Base-by-base conservation (phyloP, 2,329 filamentous ascomycete species). In the Ophiocordyceps sinensis region DNA sequence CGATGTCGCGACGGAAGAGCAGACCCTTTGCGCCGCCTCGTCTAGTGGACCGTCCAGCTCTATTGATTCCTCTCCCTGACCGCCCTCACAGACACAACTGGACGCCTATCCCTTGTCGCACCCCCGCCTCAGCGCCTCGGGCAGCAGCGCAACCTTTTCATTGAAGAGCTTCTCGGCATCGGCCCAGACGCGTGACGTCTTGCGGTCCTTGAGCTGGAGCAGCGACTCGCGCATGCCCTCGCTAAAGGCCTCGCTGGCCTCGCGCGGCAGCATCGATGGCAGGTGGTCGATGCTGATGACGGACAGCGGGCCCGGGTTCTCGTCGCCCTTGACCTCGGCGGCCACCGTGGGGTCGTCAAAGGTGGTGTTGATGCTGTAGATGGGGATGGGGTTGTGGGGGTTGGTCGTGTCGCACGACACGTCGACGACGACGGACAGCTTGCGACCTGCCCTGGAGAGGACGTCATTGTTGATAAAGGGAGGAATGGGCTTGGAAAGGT, bases 231-330 rank as follows among this genome's bases (percentile, higher is more conserved):
- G 67, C 49, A 95, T 67, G 38, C 82, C 82, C 40, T 73, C 67
- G 59, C 80, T 85, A 66, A 94, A 95, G 17, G 80, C 80, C 64
- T 95, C 87, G 36, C 79, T 86, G 23, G 86, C 80, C 65, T 95
- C 89, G 41, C 89, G 73, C 1, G 89, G 85, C 31, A 96, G 70
- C 49, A 95, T 73, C 41, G 78, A 82, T 4, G 86, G 85, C 40
- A 93, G 70, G 57, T 93, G 85, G 61, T 93, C 85, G 54, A 93
- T 91, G 58, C 78, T 82, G 62, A 95, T 94, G 51, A 95, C 84
- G 38, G 75, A 79, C 43, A 94, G 64, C 8, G 74, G 71, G 1
- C 77, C 73, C 41, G 66, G 65, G 47, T 56, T 56, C 38, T 55
- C 49, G 41, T 66, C 57, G 61, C 70, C 53, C 65, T 75, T 48